phyloP scores from a whole-genome alignment of 2,329 filamentous ascomycete genomes.

The Kalmusia sp. region DNA sequence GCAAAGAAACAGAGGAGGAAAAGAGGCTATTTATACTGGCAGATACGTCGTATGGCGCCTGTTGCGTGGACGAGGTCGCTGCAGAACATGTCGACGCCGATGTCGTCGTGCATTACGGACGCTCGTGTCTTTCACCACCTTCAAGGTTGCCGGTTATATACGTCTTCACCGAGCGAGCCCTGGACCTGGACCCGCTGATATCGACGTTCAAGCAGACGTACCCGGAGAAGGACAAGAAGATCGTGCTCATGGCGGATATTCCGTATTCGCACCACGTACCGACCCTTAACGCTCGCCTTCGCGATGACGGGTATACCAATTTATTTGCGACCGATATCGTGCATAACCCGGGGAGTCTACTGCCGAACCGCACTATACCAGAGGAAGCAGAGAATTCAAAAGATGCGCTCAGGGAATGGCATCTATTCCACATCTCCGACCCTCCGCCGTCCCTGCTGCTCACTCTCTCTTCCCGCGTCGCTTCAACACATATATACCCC shows the following conservation, averaged over 20 bases:
- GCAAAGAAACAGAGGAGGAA: slow-evolving; percentile 35
- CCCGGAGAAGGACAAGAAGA: slow-evolving; percentile 65
- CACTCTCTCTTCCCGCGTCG: slow-evolving; percentile 82
- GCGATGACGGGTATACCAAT: slow-evolving; percentile 70
- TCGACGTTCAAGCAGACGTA: slow-evolving; percentile 74
- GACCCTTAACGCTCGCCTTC: slow-evolving; percentile 62
- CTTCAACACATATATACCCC: slow-evolving; percentile 78
- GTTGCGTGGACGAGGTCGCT: slow-evolving; percentile 95
- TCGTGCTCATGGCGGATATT: slow-evolving; percentile 88
- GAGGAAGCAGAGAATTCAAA: slow-evolving; percentile 53
- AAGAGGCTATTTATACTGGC: slow-evolving; percentile 80
- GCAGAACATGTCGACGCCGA: slow-evolving; percentile 92
- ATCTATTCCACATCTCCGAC: slow-evolving; percentile 84
- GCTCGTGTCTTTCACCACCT: slow-evolving; percentile 90
- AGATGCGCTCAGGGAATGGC: slow-evolving; percentile 67
- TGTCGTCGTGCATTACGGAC: slow-evolving; percentile 91
- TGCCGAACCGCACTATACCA: slow-evolving; percentile 83
- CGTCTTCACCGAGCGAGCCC: slow-evolving; percentile 78
- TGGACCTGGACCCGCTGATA: slow-evolving; percentile 68
- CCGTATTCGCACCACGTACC: slow-evolving; percentile 81
- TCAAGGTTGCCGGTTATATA: slow-evolving; percentile 87
- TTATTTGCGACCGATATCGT: slow-evolving; percentile 75
- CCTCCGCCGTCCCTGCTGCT: slow-evolving; percentile 84
- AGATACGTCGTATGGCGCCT: slow-evolving; percentile 96
- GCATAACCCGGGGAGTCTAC: slow-evolving; percentile 77